These are phyloP conservation scores for Cladophialophora yegresii DNA, from an alignment of 2,329 filamentous ascomycete genomes.

Conservation along the genomic window DNA sequence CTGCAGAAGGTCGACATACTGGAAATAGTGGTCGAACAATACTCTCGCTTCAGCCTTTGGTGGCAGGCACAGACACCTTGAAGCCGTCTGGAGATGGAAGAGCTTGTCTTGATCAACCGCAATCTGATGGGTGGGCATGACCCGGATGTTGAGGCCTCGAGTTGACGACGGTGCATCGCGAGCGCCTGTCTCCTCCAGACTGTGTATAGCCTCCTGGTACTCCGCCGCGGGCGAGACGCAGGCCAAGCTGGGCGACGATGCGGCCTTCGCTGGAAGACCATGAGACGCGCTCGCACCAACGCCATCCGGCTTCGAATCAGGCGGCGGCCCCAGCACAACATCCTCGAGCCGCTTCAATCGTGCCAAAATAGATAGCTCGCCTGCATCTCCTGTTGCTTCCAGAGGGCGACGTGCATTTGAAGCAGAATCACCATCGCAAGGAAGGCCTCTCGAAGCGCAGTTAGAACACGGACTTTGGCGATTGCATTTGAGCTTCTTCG, in stretches of 20 bases:
- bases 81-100: not conserved
- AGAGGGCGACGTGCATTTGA: slow-evolving; percentile 5
- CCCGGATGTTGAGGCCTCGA: slow-evolving; percentile 17
- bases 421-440: slow-evolving; percentile 35
- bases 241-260: slow-evolving; percentile 6
- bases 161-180: slow-evolving; percentile 7
- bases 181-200: slow-evolving; percentile 19
- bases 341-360: slow-evolving; percentile 34
- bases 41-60: slow-evolving; percentile 38
- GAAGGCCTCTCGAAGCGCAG: slow-evolving; percentile 43
- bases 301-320: not conserved
- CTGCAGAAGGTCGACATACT: slow-evolving; percentile 43
- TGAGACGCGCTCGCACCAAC: not conserved
- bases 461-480: slow-evolving; percentile 55
- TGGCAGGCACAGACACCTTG: slow-evolving; percentile 37
- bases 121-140: slow-evolving; percentile 17
- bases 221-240: slow-evolving; percentile 25
- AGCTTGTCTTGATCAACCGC: slow-evolving; percentile 9
- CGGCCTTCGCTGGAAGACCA: not conserved
- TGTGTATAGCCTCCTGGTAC: slow-evolving; percentile 28
- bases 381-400: slow-evolving; percentile 2
- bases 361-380: slow-evolving; percentile 28
- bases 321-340: slow-evolving; percentile 24
- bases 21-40: slow-evolving; percentile 42
- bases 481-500: slow-evolving; percentile 57